Conservation (phyloP, 192 early-diverging fungal genomes). For the Chytriomyces hyalinus region DNA sequence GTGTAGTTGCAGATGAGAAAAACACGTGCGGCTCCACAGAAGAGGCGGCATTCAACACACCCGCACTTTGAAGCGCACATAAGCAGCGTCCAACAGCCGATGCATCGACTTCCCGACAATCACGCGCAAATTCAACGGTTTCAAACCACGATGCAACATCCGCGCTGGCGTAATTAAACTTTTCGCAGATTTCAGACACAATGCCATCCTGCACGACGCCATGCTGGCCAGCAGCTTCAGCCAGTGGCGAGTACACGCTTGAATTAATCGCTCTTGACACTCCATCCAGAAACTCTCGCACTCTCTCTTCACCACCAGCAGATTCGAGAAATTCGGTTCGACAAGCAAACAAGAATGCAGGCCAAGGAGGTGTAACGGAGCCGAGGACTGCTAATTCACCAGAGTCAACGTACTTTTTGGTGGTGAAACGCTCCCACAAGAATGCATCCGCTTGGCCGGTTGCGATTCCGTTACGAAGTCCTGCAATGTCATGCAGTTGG, state of each 20-base stretch:
- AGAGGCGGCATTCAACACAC: conserved; percentile 32
- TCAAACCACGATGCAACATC: conserved; percentile 74
- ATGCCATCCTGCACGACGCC: conserved; percentile 10
- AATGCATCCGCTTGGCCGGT: conserved; percentile 74
- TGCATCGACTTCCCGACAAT: conserved; percentile 47
- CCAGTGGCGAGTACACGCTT: conserved; percentile 43
- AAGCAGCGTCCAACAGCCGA: conserved; percentile 55
- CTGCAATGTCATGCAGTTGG: conserved; percentile 75
- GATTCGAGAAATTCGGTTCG: conserved; percentile 37
- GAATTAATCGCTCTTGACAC: conserved; percentile 48
- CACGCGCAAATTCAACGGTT: conserved; percentile 59
- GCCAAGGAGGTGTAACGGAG: conserved; percentile 86
- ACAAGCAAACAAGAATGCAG: conserved; percentile 83
- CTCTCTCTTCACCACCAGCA: conserved; percentile 24
- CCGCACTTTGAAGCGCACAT: conserved; percentile 60
- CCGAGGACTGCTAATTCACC: conserved; percentile 73
- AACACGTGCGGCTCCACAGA: background rate
- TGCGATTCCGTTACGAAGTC: conserved; percentile 72
- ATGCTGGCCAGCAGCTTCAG: conserved; percentile 34
- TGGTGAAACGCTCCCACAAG: conserved; percentile 90
- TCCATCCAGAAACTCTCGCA: conserved; percentile 40
- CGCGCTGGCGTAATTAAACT: conserved; percentile 56
- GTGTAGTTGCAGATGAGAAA: background rate
- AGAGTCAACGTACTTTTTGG: conserved; percentile 76
- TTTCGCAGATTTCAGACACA: conserved; percentile 43